Evolutionary conservation across 176 grass and related monocot species (phyloP).

Genomic region (Thalia dealbata): DNA sequence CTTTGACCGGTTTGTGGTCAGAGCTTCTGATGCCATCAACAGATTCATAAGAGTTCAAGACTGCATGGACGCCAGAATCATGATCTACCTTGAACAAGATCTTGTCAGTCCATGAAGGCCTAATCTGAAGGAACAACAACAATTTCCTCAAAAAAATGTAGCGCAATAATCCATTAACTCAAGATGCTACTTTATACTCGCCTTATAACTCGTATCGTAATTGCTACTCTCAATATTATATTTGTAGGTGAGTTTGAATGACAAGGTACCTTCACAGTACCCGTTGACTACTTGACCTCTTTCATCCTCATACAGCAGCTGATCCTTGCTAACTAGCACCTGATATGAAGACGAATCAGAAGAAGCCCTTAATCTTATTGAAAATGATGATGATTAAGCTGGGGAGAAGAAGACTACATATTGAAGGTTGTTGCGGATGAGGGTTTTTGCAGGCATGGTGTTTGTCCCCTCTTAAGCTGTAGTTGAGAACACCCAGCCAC

Average conservation of each 20-base stretch:
- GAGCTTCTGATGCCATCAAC: slow-evolving; percentile 46
- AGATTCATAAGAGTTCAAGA: slow-evolving; percentile 48
- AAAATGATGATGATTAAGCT: too few relatives aligned
- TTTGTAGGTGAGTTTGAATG: slow-evolving; percentile 66
- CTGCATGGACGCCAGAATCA: slow-evolving; percentile 41
- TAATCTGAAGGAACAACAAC: slow-evolving; percentile 24
- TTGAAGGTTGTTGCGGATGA: slow-evolving; percentile 43
- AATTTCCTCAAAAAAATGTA: background rate
- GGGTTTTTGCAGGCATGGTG: slow-evolving; percentile 32
- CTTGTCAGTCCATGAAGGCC: slow-evolving; percentile 68
- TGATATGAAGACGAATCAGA: background rate
- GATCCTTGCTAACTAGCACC: slow-evolving; percentile 47
- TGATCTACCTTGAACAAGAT: slow-evolving; percentile 62
- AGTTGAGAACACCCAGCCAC: slow-evolving; percentile 72
- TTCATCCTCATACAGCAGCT: slow-evolving; percentile 55
- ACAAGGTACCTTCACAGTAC: slow-evolving; percentile 45
- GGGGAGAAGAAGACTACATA: slow-evolving; percentile 24
- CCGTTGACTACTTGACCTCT: slow-evolving; percentile 61
- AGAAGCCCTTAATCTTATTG: background rate
- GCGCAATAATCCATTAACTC: background rate
- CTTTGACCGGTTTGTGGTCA: slow-evolving; percentile 57
- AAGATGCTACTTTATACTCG: background rate
- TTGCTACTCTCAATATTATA: slow-evolving; percentile 42
- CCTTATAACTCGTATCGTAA: slow-evolving; percentile 62
- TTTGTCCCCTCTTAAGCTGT: slow-evolving; percentile 50